phyloP scores from a whole-genome alignment of 2,329 filamentous ascomycete species.

The Beauveria sp. region DNA sequence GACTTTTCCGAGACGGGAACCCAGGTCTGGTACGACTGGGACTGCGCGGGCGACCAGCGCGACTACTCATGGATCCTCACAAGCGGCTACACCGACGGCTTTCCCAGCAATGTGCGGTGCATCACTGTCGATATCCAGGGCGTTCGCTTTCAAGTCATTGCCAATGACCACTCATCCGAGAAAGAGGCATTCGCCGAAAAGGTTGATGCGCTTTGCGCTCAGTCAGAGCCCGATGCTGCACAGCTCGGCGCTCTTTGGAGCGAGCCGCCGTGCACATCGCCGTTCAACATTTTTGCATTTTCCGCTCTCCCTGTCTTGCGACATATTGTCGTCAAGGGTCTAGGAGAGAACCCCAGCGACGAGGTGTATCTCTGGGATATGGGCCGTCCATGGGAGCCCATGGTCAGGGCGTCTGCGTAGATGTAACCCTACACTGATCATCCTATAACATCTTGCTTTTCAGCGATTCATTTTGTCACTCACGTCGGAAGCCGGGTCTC shows the following conservation, averaged over 20 bases:
- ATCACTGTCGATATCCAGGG: constrained; percentile 32
- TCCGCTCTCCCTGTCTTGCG: constrained; percentile 23
- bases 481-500: background rate
- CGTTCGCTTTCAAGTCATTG: constrained; percentile 30
- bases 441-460: background rate
- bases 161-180: constrained; percentile 28
- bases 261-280: constrained; percentile 17
- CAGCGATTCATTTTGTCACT: constrained; percentile 8
- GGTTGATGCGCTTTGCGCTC: constrained; percentile 27
- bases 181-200: constrained; percentile 25
- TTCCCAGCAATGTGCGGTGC: constrained; percentile 25
- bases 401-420: constrained; percentile 31
- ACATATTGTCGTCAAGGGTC: constrained; percentile 29
- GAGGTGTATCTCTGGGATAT: constrained; percentile 35
- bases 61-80: constrained; percentile 30
- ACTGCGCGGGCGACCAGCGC: constrained; percentile 28
- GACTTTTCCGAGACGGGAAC: constrained; percentile 31
- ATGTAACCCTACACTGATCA: background rate
- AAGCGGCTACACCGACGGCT: constrained; percentile 24
- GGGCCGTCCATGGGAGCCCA: constrained; percentile 33
- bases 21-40: constrained; percentile 35
- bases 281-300: constrained; percentile 19
- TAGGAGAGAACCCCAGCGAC: constrained; percentile 23
- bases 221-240: constrained; percentile 21
- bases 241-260: constrained; percentile 22